phyloP scores from a whole-genome alignment of 129 eudicot species.

The Solidago caesia region DNA sequence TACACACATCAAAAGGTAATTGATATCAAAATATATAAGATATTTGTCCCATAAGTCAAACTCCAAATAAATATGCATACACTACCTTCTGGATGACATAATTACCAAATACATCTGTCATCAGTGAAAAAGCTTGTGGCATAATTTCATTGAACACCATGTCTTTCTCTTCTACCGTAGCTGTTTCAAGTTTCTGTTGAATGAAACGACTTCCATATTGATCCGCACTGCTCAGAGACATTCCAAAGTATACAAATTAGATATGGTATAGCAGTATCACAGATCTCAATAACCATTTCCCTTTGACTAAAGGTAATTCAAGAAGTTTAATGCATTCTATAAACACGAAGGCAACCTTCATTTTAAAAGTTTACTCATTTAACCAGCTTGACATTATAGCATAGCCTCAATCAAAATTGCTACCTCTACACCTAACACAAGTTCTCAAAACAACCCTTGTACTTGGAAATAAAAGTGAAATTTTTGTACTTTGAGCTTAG shows the following conservation, averaged over 20 bases:
- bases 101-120: constrained; percentile 97
- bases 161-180: constrained; percentile 76
- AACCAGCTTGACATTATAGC: not conserved
- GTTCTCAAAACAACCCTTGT: not conserved
- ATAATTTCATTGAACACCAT: constrained; percentile 94
- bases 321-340: not conserved
- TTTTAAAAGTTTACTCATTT: not conserved
- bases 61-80: not conserved
- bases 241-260: constrained; percentile 4
- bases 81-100: constrained; percentile 94
- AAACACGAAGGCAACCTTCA: not conserved
- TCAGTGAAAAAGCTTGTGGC: constrained; percentile 85
- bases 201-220: constrained; percentile 98
- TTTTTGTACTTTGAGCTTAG: not conserved
- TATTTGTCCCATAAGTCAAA: not conserved
- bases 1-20: constrained; percentile 17
- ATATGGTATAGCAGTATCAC: not conserved
- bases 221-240: constrained; percentile 63
- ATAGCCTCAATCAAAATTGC: not conserved
- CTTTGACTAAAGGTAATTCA: not conserved
- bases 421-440: not conserved
- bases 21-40: not conserved
- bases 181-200: constrained; percentile 97
- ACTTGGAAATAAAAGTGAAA: not conserved
- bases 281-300: not conserved